A percentile compares a stretch with the other conserved stretches of the same genome.
phyloP scores from a whole-genome alignment of 106 monocot genomes.

The Narthecium ossifragum region DNA sequence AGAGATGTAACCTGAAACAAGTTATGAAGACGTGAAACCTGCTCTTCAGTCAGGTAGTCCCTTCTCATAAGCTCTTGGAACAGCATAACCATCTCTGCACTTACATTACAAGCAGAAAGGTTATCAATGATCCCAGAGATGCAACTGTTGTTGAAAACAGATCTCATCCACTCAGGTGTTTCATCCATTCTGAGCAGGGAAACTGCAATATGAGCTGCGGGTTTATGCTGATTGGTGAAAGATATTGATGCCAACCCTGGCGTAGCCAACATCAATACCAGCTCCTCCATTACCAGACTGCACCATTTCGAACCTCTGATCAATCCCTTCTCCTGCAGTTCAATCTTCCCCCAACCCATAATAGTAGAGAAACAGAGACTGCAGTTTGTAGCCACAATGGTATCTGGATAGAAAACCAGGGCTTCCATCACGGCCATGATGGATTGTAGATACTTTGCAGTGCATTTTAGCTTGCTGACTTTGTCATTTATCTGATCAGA shows the following conservation, averaged over 20 bases:
- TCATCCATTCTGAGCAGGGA: slow-evolving; percentile 47
- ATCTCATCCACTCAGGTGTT: slow-evolving; percentile 47
- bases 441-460: slow-evolving; percentile 47
- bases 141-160: slow-evolving; percentile 40
- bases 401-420: slow-evolving; percentile 55
- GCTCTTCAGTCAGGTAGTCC: slow-evolving; percentile 54
- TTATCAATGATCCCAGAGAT: slow-evolving; percentile 61
- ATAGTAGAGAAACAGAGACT: slow-evolving; percentile 46
- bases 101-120: slow-evolving; percentile 64
- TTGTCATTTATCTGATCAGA: slow-evolving; percentile 29
- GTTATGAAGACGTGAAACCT: slow-evolving; percentile 41
- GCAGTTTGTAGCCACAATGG: slow-evolving; percentile 50
- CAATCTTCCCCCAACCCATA: slow-evolving; percentile 48
- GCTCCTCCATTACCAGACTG: slow-evolving; percentile 69
- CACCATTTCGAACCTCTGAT: slow-evolving; percentile 58
- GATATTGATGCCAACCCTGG: slow-evolving; percentile 58
- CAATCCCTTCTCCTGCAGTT: slow-evolving; percentile 26
- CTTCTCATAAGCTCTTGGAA: slow-evolving; percentile 47
- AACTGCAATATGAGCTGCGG: slow-evolving; percentile 56
- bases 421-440: slow-evolving; percentile 59
- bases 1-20: slow-evolving; percentile 61
- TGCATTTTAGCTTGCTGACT: slow-evolving; percentile 34
- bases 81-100: slow-evolving; percentile 64
- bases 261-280: slow-evolving; percentile 46
- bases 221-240: slow-evolving; percentile 61